A percentile compares a stretch with the other conserved stretches of the same genome.
Evolutionary conservation across 306 rosid species (phyloP).

Genomic region (Inga oerstediana): DNA sequence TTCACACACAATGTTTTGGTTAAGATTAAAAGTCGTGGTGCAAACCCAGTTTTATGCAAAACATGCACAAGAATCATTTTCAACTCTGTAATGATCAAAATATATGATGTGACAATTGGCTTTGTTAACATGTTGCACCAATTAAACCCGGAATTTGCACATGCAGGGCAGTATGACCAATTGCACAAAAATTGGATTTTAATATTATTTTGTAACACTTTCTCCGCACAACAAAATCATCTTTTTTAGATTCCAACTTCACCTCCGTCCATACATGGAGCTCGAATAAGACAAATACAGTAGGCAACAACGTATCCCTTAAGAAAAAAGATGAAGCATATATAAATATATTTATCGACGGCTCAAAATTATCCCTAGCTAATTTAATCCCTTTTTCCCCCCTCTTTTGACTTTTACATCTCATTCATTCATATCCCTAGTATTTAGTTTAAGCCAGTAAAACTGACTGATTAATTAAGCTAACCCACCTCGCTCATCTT

Average conservation of each 20-base stretch:
- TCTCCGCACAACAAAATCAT: not conserved
- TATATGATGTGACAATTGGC: conserved; percentile 20
- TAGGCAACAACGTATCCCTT: conserved; percentile 2
- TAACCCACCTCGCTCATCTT: not conserved
- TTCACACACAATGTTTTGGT: not conserved
- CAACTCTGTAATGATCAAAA: not conserved
- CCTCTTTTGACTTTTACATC: not conserved
- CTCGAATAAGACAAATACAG: conserved; percentile 18
- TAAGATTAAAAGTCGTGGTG: not conserved
- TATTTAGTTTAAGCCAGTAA: not conserved
- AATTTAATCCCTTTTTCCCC: not conserved
- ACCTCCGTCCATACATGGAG: not conserved
- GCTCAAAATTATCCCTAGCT: not conserved
- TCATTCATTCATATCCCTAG: not conserved
- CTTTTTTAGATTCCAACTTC: not conserved
- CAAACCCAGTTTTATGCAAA: not conserved
- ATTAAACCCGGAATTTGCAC: conserved; percentile 10
- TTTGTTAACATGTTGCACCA: conserved; percentile 1
- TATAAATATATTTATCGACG: not conserved
- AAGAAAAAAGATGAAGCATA: not conserved
- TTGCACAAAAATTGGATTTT: not conserved
- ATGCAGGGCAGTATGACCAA: not conserved
- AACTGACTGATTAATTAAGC: conserved; percentile 4
- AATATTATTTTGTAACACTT: not conserved
- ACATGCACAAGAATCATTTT: not conserved